Base-by-base conservation (phyloP, 139 green algal genomes). In the Monoraphidium neglectum region DNA sequence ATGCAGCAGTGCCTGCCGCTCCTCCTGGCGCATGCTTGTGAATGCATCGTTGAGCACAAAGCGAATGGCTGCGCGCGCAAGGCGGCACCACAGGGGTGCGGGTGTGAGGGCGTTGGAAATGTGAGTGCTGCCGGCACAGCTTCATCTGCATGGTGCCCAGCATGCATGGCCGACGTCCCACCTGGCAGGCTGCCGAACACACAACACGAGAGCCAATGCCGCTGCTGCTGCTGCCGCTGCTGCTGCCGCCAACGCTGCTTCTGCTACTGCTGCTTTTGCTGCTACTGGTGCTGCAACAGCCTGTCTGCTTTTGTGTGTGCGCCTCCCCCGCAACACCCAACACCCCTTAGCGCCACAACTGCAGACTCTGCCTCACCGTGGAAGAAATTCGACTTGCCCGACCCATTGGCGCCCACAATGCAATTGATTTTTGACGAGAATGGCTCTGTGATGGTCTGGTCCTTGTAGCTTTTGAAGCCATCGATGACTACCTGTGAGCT, bases 331-430 rank as follows among this genome's bases (percentile, higher is more conserved):
- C n/a, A n/a, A n/a, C n/a, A n/a, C n/a, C n/a, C n/a, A n/a, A n/a
- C n/a, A n/a, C n/a, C n/a, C n/a, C n/a, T n/a, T n/a, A n/a, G n/a
- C n/a, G n/a, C n/a, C n/a, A 32, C n/a, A n/a, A n/a, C n/a, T n/a
- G 13, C 68, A 62, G 18, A 47, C 32, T 49, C n/a, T 33, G 12
- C 15, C 88, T 60, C 74, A 98, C 94, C 95, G 74, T 98, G 90
- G 78, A 99, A 99, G 77, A 99, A 98, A 84, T 99, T 99, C 18
- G 91, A 97, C 80, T 99, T 99, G 18, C 96, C 96, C 1, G 94
- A 97, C n/a, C 96, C 96, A 79, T 99, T 99, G 16, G 96, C 93
- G 13, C 96, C 96, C 26, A 99, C 96, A 3, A 99, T 89, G 32
- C 88, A 87, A 69, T 99, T 99, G 38, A 97, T 91, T 24, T 94